These are phyloP conservation scores for Lignosus rhinocerotis DNA, from an alignment of 1,284 basidiomycete species.

Conservation along the genomic window DNA sequence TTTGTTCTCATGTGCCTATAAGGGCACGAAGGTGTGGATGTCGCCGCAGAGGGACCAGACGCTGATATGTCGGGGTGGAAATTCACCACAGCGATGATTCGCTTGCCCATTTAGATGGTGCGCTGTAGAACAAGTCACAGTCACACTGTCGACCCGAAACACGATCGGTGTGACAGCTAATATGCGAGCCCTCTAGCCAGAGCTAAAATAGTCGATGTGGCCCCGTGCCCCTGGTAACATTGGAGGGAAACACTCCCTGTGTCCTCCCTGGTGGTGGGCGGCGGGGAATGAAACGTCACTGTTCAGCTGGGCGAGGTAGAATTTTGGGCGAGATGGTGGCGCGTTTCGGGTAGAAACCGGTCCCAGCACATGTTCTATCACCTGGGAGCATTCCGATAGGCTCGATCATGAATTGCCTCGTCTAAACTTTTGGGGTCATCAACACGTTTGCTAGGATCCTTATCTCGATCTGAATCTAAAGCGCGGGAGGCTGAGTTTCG, in stretches of 20 bases:
- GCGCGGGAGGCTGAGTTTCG: not conserved
- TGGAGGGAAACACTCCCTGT: not conserved
- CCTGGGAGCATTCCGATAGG: slow-evolving; percentile 23
- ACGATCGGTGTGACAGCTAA: slow-evolving; percentile 27
- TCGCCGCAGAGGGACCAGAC: slow-evolving; percentile 1
- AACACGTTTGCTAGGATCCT: slow-evolving; percentile 29
- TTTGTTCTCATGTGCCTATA: not conserved
- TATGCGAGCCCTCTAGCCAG: slow-evolving; percentile 4
- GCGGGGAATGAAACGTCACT: not conserved
- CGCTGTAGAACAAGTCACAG: slow-evolving; percentile 25
- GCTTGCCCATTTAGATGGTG: slow-evolving; percentile 8
- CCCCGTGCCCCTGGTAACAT: slow-evolving; percentile 25
- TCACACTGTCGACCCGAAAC: slow-evolving; percentile 29
- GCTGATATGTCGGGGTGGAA: slow-evolving; percentile 24
- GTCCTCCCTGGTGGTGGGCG: not conserved
- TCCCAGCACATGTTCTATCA: slow-evolving; percentile 20
- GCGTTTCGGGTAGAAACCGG: slow-evolving; percentile 17
- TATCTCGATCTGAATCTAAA: slow-evolving; percentile 31
- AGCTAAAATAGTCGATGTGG: slow-evolving; percentile 10
- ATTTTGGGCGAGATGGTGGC: slow-evolving; percentile 17
- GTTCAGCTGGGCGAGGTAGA: not conserved
- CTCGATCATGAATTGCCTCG: slow-evolving; percentile 25
- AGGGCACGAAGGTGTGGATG: slow-evolving; percentile 3
- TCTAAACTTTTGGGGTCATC: slow-evolving; percentile 26
- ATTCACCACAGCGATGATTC: slow-evolving; percentile 23